Evolutionary conservation across 306 rosid genomes (phyloP), one percentile per base, ranked within the genome.

Genomic region (Medicago ruthenica): DNA sequence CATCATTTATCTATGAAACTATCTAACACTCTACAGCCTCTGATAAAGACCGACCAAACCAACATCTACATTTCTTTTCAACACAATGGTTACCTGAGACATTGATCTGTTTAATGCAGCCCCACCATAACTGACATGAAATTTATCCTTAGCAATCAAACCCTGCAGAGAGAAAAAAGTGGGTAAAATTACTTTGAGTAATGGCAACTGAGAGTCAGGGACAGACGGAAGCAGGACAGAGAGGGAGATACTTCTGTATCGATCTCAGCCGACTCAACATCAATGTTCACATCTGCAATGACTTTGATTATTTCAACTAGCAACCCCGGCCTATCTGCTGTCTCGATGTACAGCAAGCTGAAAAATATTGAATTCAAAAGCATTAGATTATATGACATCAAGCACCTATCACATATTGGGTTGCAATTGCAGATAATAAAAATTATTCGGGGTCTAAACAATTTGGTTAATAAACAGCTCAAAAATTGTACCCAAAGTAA

Each of bases 311-410:
- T 85, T 85, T 95, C 99, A 67, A 88, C 94, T 8, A 95, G 87
- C 83, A 90, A 80, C 73, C 99, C 99, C 1, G 99, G 92, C 70
- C 92, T 85, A 83, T 95, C 97, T 70, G 97, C 97, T 6, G 99
- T 90, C 93, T 95, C 97, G 69, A 92, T 85, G 70, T 21, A 89
- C 27, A 95, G 92, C 88, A 95, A 86, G 87, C 99, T 92, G 91
- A 77, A 57, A 80, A 54, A 76, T 55, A 42, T 80, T 59, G 70
- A 81, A 70, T 4, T 31, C 64, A 74, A 85, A 60, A 51, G 31
- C 48, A 75, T 76, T 37, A 82, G 73, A 82, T 74, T 27, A 81
- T 76, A 81, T 63, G 44, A 72, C 75, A 79, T 27, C 66, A 69
- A 71, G 55, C 79, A 70, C 76, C 64, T 37, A 75, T 54, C 39